Evolutionary conservation across 1,284 basidiomycete genomes (phyloP), one percentile per base, ranked within the genome.

Genomic region (Malassezia nana): DNA sequence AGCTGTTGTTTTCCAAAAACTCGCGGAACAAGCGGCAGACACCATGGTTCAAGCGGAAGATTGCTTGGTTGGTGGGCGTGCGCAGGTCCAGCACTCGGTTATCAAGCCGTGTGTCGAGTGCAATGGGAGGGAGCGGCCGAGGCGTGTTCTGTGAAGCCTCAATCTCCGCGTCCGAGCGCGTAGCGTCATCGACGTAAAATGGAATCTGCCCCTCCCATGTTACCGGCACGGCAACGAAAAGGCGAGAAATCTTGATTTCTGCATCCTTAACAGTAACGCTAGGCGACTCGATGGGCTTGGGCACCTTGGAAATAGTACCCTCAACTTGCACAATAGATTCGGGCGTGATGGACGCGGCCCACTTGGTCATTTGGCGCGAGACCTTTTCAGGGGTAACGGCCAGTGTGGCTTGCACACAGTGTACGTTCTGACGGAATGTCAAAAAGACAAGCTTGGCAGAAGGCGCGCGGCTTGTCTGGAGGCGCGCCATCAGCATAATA

Each of bases 291-390:
- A 83, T 81, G n/a, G 88, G 83, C 69, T 85, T 85, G 74, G 84
- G 83, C 38, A 92, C 85, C 57, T 68, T 69, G 50, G 53, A 54
- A 25, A 74, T 64, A 52, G 81, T 75, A 39, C 83, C 83, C 76
- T 94, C 85, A 8, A 95, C 85, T 29, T 90, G 82, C 8, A 98
- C 86, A 64, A 99, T 90, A 54, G 86, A 88, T 78, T 99, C 94
- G 61, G 83, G 80, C 31, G 84, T 79, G 46, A 98, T 78, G 33
- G 81, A 74, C 18, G 83, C 83, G 15, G 85, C 83, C 85, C 87
- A 98, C 77, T 92, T 96, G 51, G 89, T 82, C 94, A 99, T 98
- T 75, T 94, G 90, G 76, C 91, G 94, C 61, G 89, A 95, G 15
- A 98, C 81, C 64, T 84, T 85, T 55, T 84, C 85, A 20, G 84